Percentiles rank a stretch among this genome's conserved stretches.
Conservation (phyloP, 1,284 basidiomycete species). For the Neotropicomus parvogracilis region DNA sequence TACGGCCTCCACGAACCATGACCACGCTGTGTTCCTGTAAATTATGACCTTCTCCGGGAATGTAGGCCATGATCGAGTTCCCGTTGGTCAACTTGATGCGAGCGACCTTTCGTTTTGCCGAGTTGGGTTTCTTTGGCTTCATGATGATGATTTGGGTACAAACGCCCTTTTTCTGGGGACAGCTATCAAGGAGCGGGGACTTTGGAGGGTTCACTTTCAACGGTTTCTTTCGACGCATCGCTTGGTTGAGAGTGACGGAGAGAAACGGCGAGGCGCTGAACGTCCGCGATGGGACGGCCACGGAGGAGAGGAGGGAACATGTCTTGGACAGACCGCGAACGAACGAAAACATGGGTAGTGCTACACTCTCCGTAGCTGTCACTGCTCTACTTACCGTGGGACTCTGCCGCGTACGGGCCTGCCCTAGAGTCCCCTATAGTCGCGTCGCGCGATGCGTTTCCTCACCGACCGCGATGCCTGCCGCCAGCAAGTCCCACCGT, state of each 20-base stretch:
- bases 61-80: conserved; percentile 89
- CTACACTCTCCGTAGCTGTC: no score
- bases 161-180: conserved; percentile 88
- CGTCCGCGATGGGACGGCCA: conserved; percentile 39
- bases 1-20: conserved; percentile 87
- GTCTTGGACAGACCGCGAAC: conserved; percentile 15
- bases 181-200: conserved; percentile 74
- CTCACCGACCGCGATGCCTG: conserved; percentile 38
- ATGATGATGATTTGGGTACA: conserved; percentile 79
- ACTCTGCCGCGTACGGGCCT: conserved; percentile 32
- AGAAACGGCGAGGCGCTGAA: conserved; percentile 66
- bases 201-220: conserved; percentile 50
- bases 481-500: conserved; percentile 41
- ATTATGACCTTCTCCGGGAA: conserved; percentile 97
- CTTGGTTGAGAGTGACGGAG: conserved; percentile 77
- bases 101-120: conserved; percentile 95
- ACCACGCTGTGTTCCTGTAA: conserved; percentile 98
- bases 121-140: conserved; percentile 98
- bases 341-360: conserved; percentile 29
- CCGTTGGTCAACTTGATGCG: conserved; percentile 92
- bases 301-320: conserved; percentile 17
- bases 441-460: conserved; percentile 22
- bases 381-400: conserved; percentile 3
- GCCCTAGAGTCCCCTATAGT: conserved; percentile 34
- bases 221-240: conserved; percentile 61